phyloP scores from a whole-genome alignment of 768 basidiomycete genomes.

The Mycena amicta region DNA sequence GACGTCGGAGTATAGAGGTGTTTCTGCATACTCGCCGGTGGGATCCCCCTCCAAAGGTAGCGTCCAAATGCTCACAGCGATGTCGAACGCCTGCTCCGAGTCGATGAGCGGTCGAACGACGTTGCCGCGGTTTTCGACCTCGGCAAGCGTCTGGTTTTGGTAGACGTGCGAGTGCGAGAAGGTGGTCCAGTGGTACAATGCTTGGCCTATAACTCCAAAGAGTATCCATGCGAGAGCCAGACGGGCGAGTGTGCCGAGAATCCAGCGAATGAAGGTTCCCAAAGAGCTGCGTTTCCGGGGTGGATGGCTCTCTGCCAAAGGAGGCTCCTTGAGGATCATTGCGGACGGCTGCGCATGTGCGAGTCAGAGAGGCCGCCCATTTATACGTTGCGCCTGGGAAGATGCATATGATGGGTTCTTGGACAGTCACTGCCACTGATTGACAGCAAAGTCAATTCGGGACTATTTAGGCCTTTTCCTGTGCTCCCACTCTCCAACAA shows the following conservation, averaged over 20 bases:
- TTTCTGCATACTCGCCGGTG: neutral
- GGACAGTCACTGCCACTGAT: neutral
- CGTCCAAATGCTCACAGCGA: constrained; percentile 22
- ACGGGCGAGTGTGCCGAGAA: neutral
- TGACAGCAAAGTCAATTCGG: too few species aligned
- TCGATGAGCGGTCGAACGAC: constrained; percentile 20
- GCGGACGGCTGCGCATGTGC: neutral
- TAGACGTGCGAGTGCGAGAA: constrained; percentile 13
- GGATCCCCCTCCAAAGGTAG: neutral
- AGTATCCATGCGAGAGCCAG: neutral
- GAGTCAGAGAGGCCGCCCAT: too few species aligned
- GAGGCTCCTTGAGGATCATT: constrained; percentile 1
- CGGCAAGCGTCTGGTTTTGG: constrained; percentile 17
- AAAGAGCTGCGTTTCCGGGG: neutral
- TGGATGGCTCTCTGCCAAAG: neutral
- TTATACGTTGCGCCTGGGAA: neutral
- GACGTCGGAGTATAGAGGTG: constrained; percentile 17
- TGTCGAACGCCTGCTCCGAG: constrained; percentile 12
- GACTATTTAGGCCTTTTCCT: too few species aligned
- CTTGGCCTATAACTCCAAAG: constrained; percentile 3
- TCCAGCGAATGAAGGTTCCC: neutral
- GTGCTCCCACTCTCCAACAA: too few species aligned
- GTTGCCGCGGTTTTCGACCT: constrained; percentile 8
- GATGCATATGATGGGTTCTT: too few species aligned
- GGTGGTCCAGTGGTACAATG: neutral